Base-by-base conservation (phyloP, 2,329 filamentous ascomycete species). In the Fusarium annulatum region DNA sequence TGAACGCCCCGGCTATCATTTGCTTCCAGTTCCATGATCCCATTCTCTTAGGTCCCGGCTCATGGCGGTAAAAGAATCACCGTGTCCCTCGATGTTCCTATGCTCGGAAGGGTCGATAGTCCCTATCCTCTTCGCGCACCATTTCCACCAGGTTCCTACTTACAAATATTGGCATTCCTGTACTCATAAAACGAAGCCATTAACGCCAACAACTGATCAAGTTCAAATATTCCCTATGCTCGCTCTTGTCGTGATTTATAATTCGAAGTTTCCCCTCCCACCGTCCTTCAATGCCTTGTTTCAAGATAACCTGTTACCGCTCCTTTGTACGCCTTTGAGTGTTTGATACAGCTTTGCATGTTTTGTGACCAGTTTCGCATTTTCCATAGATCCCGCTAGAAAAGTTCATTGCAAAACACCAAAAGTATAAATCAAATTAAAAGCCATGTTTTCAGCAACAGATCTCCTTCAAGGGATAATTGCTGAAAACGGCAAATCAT, bases 201-300 rank as follows among this genome's bases (percentile, higher is more conserved):
- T 56, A 69, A 74, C 71, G 67, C 71, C 71, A 55, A 41, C 63
- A 62, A 61, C 38, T 52, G 15, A 52, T 34, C 55, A 77, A 69
- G 45, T 63, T 42, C 55, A 61, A 62, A 72, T 67, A 70, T 62
- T 68, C 66, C 72, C 42, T 49, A 62, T 75, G 69, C 73, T 72
- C 66, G 76, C 74, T 75, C 74, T 68, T 56, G 34, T 69, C 45
- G 71, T 66, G 48, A 33, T 74, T 66, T 66, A 57, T 67, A 66
- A 72, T 66, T 74, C 49, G 61, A 57, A 61, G 62, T 63, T 39
- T 45, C 56, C 58, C 58, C 53, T 34, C 38, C 52, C 53, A 23
- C 45, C 46, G 57, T 33, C 57, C 62, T 48, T 48, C 57, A 34
- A 38, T 39, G 61, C 62, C 51, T 60, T 60, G 53, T 65, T 64